Conservation (phyloP, 2,329 filamentous ascomycete species). For the Tolypocladium inflatum region DNA sequence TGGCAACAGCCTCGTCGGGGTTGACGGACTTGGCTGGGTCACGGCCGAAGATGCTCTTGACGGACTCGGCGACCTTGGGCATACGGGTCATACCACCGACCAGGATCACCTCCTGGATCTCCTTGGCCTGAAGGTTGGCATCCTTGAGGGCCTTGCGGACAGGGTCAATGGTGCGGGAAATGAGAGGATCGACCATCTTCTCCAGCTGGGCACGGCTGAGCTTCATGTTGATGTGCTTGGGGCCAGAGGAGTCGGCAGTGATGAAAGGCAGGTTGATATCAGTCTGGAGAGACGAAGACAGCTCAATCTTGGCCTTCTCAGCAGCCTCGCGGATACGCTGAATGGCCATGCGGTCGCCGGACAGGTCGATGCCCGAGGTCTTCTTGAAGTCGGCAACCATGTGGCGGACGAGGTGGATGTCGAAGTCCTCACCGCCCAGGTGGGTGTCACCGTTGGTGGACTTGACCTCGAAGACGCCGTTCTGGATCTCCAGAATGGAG, state of each 20-base stretch:
- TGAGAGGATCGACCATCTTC: constrained; percentile 82
- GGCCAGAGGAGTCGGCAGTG: constrained; percentile 87
- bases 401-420: constrained; percentile 89
- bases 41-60: constrained; percentile 93
- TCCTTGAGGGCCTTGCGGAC: constrained; percentile 97
- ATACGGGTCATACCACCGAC: constrained; percentile 99
- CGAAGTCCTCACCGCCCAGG: constrained; percentile 96
- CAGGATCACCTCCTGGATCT: constrained; percentile 95
- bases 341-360: constrained; percentile 91
- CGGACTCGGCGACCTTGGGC: constrained; percentile 94
- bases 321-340: constrained; percentile 98
- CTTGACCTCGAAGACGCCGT: constrained; percentile 98
- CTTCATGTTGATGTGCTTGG: constrained; percentile 98
- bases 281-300: constrained; percentile 89
- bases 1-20: constrained; percentile 95
- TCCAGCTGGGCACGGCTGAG: constrained; percentile 88
- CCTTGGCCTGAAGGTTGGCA: constrained; percentile 80
- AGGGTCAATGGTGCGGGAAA: constrained; percentile 77
- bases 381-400: constrained; percentile 95
- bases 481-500: constrained; percentile 93
- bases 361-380: constrained; percentile 83
- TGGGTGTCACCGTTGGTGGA: constrained; percentile 98
- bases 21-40: constrained; percentile 97
- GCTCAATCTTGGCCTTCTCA: constrained; percentile 98
- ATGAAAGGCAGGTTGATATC: constrained; percentile 99